These are phyloP conservation scores for Diaporthe ilicicola DNA, from an alignment of 2,329 filamentous ascomycete genomes.

Conservation along the genomic window DNA sequence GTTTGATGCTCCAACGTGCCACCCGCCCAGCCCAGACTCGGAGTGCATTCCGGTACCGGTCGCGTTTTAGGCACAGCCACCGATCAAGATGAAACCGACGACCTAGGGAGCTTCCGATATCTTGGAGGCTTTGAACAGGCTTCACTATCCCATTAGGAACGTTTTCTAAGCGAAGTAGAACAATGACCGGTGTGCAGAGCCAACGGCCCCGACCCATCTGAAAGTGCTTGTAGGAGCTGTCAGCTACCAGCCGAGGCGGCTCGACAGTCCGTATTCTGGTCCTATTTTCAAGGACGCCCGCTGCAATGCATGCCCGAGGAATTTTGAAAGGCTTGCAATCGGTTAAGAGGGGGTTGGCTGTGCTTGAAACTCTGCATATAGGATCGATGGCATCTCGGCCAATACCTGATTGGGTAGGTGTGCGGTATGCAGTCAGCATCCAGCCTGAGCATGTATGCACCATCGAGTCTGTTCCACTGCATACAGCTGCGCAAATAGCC, in stretches of 20 bases:
- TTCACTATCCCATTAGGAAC: too few relatives aligned
- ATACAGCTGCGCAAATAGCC: not conserved
- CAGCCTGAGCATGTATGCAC: not conserved
- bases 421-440: not conserved
- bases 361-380: not conserved
- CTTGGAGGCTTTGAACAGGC: too few relatives aligned
- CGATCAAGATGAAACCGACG: too few relatives aligned
- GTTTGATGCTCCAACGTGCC: too few relatives aligned
- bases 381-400: not conserved
- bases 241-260: not conserved
- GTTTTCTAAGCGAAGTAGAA: too few relatives aligned
- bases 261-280: too few relatives aligned
- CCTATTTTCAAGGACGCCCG: not conserved
- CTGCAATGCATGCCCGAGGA: not conserved
- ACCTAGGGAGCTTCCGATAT: too few relatives aligned
- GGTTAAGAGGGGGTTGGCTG: not conserved
- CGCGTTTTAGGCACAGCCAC: too few relatives aligned
- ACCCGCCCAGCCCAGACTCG: too few relatives aligned
- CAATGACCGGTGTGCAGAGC: not conserved
- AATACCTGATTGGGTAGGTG: not conserved
- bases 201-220: too few relatives aligned
- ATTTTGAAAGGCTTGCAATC: not conserved
- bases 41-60: too few relatives aligned
- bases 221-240: not conserved
- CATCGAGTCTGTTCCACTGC: not conserved